Base-by-base conservation (phyloP, 345 rosid species). In the Syzygium aqueum region DNA sequence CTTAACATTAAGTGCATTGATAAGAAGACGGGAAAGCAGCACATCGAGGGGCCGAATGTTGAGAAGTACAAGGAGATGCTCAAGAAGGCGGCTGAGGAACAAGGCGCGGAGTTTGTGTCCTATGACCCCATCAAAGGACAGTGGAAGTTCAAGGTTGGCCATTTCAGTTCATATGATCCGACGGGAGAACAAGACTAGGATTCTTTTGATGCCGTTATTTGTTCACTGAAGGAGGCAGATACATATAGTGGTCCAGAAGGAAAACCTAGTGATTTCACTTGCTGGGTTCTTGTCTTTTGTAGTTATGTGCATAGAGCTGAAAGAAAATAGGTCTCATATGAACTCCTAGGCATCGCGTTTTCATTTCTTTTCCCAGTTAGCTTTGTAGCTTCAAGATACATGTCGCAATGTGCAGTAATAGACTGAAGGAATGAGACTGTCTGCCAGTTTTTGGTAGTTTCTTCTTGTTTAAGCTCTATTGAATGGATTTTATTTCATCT, bases 1-100 rank as follows among this genome's bases (percentile, higher is more conserved):
- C 95, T 96, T n/a, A 96, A 96, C 91, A 92, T 97, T 63, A 97
- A 95, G 86, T 97, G 98, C 92, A 90, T 95, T 16, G 98, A 96
- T 87, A 97, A 91, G 86, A 95, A 94, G 93, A 95, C 92, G 0
- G 94, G 98, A 52, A 90, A 87, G n/a, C 98, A 94, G 87, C 93
- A 89, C 77, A 92, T 89, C 16, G 97, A 93, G 91, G 99, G 99
- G 5, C 87, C 90, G 1, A 93, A 88, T 85, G 87, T 94, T 43
- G 98, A 92, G 77, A 95, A 88, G 91, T 97, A 95, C 82, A 93
- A 91, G 94, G 95, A 95, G 87, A 95, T 95, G 96, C 94, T 97
- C 28, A 94, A 93, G 94, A 93, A 92, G 91, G 94, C 92, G 93
- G 96, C 95, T 1, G 94, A 90, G 86, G 98, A 97, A 49, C 98